Evolutionary conservation across 2,329 filamentous ascomycete species (phyloP).

Genomic region (Botrytis tulipae): DNA sequence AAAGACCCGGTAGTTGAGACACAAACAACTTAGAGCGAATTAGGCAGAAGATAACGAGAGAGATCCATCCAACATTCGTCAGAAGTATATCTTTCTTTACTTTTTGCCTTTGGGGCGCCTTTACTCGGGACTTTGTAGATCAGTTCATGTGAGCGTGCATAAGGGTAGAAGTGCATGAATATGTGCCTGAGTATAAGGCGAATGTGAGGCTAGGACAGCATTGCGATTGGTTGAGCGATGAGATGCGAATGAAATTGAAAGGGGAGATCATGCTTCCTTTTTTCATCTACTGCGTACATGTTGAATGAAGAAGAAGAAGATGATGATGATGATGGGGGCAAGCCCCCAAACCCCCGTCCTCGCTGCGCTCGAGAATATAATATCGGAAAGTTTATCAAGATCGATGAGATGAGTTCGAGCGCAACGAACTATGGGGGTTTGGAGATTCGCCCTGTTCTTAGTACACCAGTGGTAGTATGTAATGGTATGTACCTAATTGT

Average conservation of each 20-base stretch:
- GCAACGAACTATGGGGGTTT: neutral
- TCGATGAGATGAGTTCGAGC: neutral
- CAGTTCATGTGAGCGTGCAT: neutral
- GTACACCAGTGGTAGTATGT: too few relatives aligned
- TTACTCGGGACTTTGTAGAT: neutral
- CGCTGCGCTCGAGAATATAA: neutral
- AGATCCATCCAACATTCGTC: neutral
- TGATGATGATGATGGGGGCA: neutral
- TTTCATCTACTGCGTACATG: neutral
- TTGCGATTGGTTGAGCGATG: neutral
- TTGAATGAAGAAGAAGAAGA: neutral
- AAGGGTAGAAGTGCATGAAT: neutral
- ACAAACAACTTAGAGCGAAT: neutral
- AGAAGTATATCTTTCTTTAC: neutral
- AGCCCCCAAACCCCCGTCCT: neutral
- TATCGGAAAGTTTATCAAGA: neutral
- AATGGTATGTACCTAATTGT: too few relatives aligned
- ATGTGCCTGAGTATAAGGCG: neutral
- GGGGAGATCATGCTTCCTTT: neutral
- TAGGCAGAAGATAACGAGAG: neutral
- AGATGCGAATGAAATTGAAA: neutral
- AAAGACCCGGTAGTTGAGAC: constrained; percentile 5
- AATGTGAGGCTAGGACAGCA: neutral
- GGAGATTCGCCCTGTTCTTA: neutral
- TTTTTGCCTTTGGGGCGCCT: neutral